Base-by-base conservation (phyloP, 352 stramenopile species). In the Aphanomyces astaci region DNA sequence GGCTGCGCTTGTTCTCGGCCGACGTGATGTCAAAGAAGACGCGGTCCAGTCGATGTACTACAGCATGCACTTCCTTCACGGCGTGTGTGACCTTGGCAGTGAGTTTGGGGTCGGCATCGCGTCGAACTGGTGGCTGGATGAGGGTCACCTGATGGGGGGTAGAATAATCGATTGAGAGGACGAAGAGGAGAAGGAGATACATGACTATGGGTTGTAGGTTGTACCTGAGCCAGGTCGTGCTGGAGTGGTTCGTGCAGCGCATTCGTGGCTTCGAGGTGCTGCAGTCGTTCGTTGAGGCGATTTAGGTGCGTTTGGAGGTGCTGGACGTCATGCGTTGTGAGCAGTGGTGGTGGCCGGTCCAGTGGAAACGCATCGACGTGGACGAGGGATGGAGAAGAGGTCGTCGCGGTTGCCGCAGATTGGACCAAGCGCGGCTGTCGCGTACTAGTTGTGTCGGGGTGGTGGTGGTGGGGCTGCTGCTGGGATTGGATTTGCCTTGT, bases 21-120 rank as follows among this genome's bases (percentile, higher is more conserved):
- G 84, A 83, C 3, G 82, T 83, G 3, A 89, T 80, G 60, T 90
- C 84, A 53, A 87, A 82, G 64, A 90, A 92, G 11, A 90, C 84
- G 45, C 83, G 83, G 48, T 92, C 84, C 7, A 90, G 75, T 1
- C 84, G 71, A 1, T 80, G 79, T 7, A 89, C 74, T 0, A 80
- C 88, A 22, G 84, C 85, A 32, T 82, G 80, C 3, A 92, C 67
- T 28, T 86, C 79, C 11, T 83, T 80, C 22, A 90, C 79, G 3
- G 73, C 73, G 55, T 86, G 74, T 1, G 73, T 85, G 33, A 92
- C 75, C 40, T 88, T 76, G 1, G 82, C 82, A 5, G 79, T 76
- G 0, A 70, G 30, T 3, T 72, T 81, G 7, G 81, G 73, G 31
- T 66, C 48, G 39, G 30, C 24, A 2, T 56, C 45, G 28, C 25